These are phyloP conservation scores for Apophysomyces variabilis DNA, from an alignment of 371 early-diverging fungal species.

Conservation along the genomic window DNA sequence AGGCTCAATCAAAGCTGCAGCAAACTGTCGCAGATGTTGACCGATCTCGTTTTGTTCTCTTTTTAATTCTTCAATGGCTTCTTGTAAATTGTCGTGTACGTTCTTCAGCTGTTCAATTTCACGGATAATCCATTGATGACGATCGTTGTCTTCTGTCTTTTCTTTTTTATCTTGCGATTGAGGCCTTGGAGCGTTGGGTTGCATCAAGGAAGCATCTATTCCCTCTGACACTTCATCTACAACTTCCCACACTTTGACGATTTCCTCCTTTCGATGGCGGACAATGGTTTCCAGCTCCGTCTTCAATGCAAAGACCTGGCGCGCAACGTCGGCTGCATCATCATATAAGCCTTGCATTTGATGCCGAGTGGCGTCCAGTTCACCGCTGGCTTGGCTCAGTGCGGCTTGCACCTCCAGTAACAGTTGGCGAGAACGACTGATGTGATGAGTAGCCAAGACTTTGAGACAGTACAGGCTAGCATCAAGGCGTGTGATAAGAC, in stretches of 20 bases:
- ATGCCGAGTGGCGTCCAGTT: conserved; percentile 52
- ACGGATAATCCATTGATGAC: conserved; percentile 59
- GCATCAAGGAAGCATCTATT: conserved; percentile 28
- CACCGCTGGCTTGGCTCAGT: conserved; percentile 51
- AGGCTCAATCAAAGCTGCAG: conserved; percentile 38
- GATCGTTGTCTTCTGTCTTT: conserved; percentile 47
- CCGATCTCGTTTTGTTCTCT: conserved; percentile 48
- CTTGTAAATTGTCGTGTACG: conserved; percentile 48
- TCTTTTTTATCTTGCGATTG: conserved; percentile 16
- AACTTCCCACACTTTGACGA: conserved; percentile 67
- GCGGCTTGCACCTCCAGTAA: conserved; percentile 49
- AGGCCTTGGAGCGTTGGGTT: conserved; percentile 8
- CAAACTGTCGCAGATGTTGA: conserved; percentile 32
- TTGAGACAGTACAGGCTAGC: conserved; percentile 65
- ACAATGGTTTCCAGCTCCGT: conserved; percentile 61
- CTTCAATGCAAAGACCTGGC: conserved; percentile 56
- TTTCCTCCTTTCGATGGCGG: conserved; percentile 61
- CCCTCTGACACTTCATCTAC: conserved; percentile 59
- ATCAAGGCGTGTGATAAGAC: conserved; percentile 48
- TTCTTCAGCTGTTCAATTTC: conserved; percentile 61
- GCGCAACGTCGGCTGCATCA: conserved; percentile 62
- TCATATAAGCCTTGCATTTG: conserved; percentile 58
- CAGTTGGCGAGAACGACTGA: conserved; percentile 42
- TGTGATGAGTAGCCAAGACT: conserved; percentile 50
- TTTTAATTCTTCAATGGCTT: conserved; percentile 42